Base-by-base conservation (phyloP, 2,329 filamentous ascomycete species). In the Acrodontium crateriforme region DNA sequence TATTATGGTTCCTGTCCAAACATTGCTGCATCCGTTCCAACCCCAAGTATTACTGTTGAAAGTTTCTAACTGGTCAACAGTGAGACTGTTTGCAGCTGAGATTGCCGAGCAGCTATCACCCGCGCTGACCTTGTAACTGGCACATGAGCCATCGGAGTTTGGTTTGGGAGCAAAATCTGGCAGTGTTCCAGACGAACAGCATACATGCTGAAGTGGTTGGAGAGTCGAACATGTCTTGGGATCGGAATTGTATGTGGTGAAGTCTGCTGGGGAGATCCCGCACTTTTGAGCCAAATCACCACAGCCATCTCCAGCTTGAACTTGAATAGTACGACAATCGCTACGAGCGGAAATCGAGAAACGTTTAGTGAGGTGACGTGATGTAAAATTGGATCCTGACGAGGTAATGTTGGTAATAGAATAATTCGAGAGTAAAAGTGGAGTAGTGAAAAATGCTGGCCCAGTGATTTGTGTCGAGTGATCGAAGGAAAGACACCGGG, bases 31-130 rank as follows among this genome's bases (percentile, higher is more conserved):
- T 4, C 53, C 55, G 5, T 30, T 39, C 45, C 53, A 60, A 1
- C 50, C 54, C 54, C 55, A 59, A 0, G 55, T 58, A 24, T 53
- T 41, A 28, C 48, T 53, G 41, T 59, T 60, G 9, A 31, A 41
- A 2, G 20, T 14, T 18, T 40, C 38, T 11, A 44, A 36, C 2
- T 37, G 24, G 3, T 28, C 19, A 8, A 29, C 20, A 2, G 31
- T 47, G 10, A 51, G 27, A 5, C 34, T 30, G 28, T 40, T 28
- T 12, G 31, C 25, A 2, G 37, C 38, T 0, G 48, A 47, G 0
- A 63, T 43, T 4, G 2, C 27, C 16, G 35, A 36, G 37, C 59
- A 63, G 1, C 32, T 37, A 17, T 61, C 56, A 0, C 42, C 46
- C 0, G 35, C 25, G 8, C 8, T n/a, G 18, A 20, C 18, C 0